phyloP scores from a whole-genome alignment of 2,329 filamentous ascomycete species.

The Apiospora koreana region DNA sequence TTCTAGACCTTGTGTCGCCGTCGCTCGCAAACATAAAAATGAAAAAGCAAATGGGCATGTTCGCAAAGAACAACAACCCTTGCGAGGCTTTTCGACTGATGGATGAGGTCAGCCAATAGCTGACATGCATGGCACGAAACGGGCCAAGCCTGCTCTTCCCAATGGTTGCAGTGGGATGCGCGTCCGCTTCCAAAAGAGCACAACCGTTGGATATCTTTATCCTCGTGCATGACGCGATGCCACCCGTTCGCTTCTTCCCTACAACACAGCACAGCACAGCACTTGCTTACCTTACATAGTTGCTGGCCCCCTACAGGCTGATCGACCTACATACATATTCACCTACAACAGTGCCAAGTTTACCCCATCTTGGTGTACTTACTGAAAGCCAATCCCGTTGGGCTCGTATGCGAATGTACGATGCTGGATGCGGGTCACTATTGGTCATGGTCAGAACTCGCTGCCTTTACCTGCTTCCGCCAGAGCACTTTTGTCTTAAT shows the following conservation, averaged over 20 bases:
- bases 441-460: neutral
- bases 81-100: neutral
- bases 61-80: neutral
- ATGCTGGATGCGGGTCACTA: neutral
- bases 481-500: neutral
- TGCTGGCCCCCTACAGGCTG: neutral
- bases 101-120: slow-evolving; percentile 1
- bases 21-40: neutral
- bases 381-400: neutral
- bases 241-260: neutral
- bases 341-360: neutral
- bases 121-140: neutral
- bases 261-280: too few species aligned
- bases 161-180: slow-evolving; percentile 3
- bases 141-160: neutral
- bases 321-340: too few species aligned
- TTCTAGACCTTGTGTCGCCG: neutral
- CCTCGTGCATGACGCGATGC: slow-evolving; percentile 1
- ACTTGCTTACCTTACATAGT: neutral
- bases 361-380: neutral
- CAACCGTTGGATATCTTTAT: slow-evolving; percentile 9
- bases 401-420: neutral
- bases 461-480: neutral
- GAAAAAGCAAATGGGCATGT: neutral
- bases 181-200: slow-evolving; percentile 3